Conservation (phyloP, 441 rosid species). For the Brassica hybrid region DNA sequence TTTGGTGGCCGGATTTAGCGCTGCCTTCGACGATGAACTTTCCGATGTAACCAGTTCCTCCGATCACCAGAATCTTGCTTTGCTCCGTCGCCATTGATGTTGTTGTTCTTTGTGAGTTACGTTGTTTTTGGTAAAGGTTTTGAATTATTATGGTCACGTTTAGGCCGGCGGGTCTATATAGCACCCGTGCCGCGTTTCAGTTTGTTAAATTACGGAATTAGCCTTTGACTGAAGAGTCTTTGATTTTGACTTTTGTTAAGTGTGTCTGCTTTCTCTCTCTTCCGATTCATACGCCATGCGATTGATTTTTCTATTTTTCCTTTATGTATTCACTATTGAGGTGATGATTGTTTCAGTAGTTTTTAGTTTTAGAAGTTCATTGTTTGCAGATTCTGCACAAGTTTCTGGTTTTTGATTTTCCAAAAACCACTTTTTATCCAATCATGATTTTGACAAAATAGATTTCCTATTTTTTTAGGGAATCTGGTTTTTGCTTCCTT, state of each 20-base stretch:
- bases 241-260: background rate
- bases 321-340: background rate
- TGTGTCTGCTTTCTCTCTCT: background rate
- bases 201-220: background rate
- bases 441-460: no score
- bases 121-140: background rate
- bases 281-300: constrained; percentile 6
- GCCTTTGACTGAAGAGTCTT: background rate
- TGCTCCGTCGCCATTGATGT: constrained; percentile 44
- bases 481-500: no score
- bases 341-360: no score
- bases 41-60: constrained; percentile 74
- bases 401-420: no score
- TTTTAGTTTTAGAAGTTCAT: no score
- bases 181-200: no score
- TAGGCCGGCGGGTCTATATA: background rate
- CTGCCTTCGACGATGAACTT: constrained; percentile 55
- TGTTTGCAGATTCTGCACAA: no score
- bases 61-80: constrained; percentile 59
- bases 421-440: no score
- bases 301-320: background rate
- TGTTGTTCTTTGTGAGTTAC: no score
- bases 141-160: background rate
- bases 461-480: no score
- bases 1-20: constrained; percentile 53